Evolutionary conservation across 495 filamentous ascomycete genomes (phyloP), one percentile per base, ranked within the genome.

Genomic region (Endocarpon pusillum): DNA sequence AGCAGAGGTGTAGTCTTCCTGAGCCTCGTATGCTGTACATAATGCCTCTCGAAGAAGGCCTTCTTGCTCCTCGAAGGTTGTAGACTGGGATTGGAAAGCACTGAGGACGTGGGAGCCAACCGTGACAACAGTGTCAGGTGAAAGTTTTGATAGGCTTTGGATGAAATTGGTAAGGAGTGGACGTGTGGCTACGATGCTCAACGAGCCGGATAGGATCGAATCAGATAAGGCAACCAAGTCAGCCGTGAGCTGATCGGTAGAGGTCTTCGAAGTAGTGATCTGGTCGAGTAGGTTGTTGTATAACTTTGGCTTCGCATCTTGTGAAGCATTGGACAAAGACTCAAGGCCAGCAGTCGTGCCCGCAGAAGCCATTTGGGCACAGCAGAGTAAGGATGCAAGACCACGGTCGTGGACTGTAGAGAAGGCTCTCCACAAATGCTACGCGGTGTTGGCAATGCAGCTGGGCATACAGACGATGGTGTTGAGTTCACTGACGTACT

Each of bases 41-140:
- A 92, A 64, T 17, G 83, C 66, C 44, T 84, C 73, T 31, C 84
- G 77, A 33, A 96, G 69, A 37, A 67, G 64, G 1, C 75, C 66
- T 43, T 84, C 81, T 39, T 79, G 73, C 53, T 94, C 82, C 54
- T 96, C 91, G 45, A 81, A 81, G 3, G 80, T 82, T 37, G 78
- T 61, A 43, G 76, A 61, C 47, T 69, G 67, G 33, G 70, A 64
- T 37, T 67, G 61, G 20, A 93, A 66, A 23, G 72, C 58, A 28
- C 64, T 59, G 23, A 87, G 60, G 19, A 78, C 69, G 44, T 76
- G 67, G 37, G 70, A 64, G 36, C 79, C 81, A 21, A 80, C 72
- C 40, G 69, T 67, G 40, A 87, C 74, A 51, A 71, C 72, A 24
- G 75, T 53, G 32, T 78, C 64, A 34, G 70, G 54, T 12, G 58